A percentile compares a stretch with the other conserved stretches of the same genome.
Conservation (phyloP, 164 flowering plant species). For the Vitis cinerea region DNA sequence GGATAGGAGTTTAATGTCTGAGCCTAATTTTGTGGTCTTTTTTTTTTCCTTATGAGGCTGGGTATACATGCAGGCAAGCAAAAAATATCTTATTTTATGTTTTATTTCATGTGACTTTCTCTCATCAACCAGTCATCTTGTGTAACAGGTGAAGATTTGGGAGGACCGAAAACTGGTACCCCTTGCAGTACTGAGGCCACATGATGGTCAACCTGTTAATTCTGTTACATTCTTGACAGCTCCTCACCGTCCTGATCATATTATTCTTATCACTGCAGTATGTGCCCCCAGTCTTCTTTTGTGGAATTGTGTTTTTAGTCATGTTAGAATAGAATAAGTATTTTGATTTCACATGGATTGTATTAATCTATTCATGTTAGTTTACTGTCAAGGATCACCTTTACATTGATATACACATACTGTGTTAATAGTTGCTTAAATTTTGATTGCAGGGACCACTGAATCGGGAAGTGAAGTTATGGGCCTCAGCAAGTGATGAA, state of each 20-base stretch:
- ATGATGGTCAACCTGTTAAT: slow-evolving; percentile 80
- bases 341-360: too few relatives aligned
- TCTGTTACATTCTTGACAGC: slow-evolving; percentile 74
- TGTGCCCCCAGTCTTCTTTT: slow-evolving; percentile 1
- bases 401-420: too few relatives aligned
- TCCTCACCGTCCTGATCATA: slow-evolving; percentile 83
- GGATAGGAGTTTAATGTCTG: too few relatives aligned
- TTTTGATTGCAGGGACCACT: slow-evolving; percentile 60
- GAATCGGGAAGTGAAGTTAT: slow-evolving; percentile 73
- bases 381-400: not conserved
- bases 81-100: not conserved
- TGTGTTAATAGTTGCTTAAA: not conserved
- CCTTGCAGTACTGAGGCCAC: slow-evolving; percentile 66
- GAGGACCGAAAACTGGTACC: slow-evolving; percentile 80
- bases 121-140: not conserved
- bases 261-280: slow-evolving; percentile 82
- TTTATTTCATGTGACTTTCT: not conserved
- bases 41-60: too few relatives aligned
- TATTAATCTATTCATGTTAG: not conserved
- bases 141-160: slow-evolving; percentile 88
- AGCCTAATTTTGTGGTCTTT: too few relatives aligned
- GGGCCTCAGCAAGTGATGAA: slow-evolving; percentile 80
- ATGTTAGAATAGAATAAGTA: not conserved
- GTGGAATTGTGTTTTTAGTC: not conserved
- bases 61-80: too few relatives aligned